phyloP scores from a whole-genome alignment of 306 rosid genomes.

The Benincasa hispida region DNA sequence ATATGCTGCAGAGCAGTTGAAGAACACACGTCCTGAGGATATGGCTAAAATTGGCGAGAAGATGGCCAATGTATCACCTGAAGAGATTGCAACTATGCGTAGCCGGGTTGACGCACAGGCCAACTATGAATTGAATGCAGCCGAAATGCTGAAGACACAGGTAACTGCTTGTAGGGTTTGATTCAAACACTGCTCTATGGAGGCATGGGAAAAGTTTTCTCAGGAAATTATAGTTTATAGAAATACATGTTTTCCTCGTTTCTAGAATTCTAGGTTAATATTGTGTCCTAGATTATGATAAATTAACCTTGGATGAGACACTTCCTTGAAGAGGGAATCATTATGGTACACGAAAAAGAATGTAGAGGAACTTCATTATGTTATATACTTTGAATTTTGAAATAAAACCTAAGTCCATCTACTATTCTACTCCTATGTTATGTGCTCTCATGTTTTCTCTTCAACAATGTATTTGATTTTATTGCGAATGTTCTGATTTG shows the following conservation, averaged over 20 bases:
- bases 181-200: not conserved
- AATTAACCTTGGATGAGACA: not conserved
- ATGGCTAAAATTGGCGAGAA: constrained; percentile 90
- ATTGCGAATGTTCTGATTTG: constrained; percentile 9
- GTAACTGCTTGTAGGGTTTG: constrained; percentile 16
- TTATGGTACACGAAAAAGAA: not conserved
- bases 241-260: not conserved
- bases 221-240: not conserved
- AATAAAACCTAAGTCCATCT: not conserved
- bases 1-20: constrained; percentile 76
- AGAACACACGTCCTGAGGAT: constrained; percentile 80
- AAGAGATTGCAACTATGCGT: constrained; percentile 71
- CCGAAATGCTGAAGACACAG: constrained; percentile 85
- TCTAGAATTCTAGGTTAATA: not conserved
- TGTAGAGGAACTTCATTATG: not conserved
- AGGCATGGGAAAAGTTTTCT: not conserved
- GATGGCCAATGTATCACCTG: constrained; percentile 77
- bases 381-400: not conserved
- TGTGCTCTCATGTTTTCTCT: not conserved
- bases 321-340: not conserved
- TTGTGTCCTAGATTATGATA: not conserved
- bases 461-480: not conserved
- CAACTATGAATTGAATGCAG: constrained; percentile 54
- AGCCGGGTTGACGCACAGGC: constrained; percentile 55
- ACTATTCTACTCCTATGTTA: not conserved